Evolutionary conservation across 306 rosid genomes (phyloP).

Genomic region (Casuarina glauca): DNA sequence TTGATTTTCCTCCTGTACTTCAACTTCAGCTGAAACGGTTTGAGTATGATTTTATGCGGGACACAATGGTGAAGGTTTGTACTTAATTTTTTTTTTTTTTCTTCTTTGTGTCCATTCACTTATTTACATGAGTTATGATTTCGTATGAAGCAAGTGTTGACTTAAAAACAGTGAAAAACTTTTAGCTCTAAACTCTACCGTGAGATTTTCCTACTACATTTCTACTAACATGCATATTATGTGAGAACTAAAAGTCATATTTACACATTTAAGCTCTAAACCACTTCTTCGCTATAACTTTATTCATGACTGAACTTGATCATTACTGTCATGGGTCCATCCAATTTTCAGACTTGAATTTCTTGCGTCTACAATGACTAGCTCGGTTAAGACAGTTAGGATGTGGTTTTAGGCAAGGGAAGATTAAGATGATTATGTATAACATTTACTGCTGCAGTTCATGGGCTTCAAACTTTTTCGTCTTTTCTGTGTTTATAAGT

Average conservation of each 20-base stretch:
- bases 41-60: constrained; percentile 96
- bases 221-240: neutral
- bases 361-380: neutral
- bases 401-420: neutral
- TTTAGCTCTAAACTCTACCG: neutral
- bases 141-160: neutral
- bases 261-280: neutral
- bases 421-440: no score
- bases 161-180: neutral
- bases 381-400: neutral
- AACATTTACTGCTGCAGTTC: neutral
- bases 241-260: neutral
- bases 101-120: constrained; percentile 13
- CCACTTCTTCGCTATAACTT: neutral
- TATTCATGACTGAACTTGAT: neutral
- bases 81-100: constrained; percentile 8
- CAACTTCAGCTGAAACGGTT: constrained; percentile 98
- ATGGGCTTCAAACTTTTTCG: neutral
- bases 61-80: constrained; percentile 97
- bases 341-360: no score
- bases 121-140: neutral
- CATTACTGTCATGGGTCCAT: neutral
- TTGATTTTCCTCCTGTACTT: constrained; percentile 96
- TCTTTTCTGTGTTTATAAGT: neutral
- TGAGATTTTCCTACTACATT: neutral